phyloP scores from a whole-genome alignment of 441 rosid genomes.

The Metrosideros polymorpha region DNA sequence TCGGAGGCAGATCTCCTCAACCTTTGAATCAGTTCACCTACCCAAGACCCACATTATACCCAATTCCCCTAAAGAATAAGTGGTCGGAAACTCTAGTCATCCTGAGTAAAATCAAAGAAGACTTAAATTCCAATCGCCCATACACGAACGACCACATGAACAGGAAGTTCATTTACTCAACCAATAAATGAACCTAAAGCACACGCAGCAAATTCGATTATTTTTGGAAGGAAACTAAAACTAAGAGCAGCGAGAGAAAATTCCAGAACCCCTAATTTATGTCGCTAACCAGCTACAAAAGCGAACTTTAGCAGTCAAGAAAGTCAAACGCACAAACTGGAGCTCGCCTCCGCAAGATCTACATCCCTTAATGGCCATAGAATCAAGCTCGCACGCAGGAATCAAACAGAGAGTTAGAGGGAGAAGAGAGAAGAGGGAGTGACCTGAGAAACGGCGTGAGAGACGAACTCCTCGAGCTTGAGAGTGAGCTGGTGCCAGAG shows the following conservation, averaged over 20 bases:
- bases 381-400: neutral
- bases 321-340: neutral
- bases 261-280: neutral
- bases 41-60: neutral
- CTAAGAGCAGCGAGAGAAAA: neutral
- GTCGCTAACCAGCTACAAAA: neutral
- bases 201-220: neutral
- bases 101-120: neutral
- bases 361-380: conserved; percentile 10
- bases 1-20: neutral
- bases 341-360: neutral
- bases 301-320: neutral
- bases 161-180: neutral
- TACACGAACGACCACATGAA: neutral
- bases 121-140: neutral
- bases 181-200: neutral
- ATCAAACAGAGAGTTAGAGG: neutral
- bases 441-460: conserved; percentile 80
- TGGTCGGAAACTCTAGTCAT: neutral
- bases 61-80: neutral
- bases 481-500: conserved; percentile 98
- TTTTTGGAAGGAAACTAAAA: neutral
- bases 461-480: conserved; percentile 90
- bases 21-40: neutral
- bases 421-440: neutral